Conservation (phyloP, 1,139 yeast species). For the Nakaseomyces glabratus region DNA sequence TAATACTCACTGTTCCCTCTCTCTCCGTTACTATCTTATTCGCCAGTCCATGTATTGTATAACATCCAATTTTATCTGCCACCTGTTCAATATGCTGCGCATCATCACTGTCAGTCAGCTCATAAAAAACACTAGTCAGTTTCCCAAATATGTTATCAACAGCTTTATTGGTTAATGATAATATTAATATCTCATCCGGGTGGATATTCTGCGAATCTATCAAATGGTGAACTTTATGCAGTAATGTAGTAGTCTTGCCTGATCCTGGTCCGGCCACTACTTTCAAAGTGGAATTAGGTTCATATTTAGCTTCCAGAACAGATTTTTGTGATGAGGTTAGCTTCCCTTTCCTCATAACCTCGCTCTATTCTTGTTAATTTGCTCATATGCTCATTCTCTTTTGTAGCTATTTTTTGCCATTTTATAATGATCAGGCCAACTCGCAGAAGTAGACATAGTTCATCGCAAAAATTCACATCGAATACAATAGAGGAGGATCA, state of each 20-base stretch:
- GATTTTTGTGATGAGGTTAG: conserved; percentile 34
- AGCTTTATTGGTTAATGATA: conserved; percentile 65
- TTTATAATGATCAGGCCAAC: too few species aligned
- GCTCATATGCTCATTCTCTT: too few species aligned
- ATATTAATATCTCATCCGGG: conserved; percentile 50
- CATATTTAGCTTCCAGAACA: conserved; percentile 14
- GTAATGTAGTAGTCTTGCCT: conserved; percentile 62
- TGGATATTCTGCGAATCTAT: conserved; percentile 34
- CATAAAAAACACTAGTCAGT: conserved; percentile 34
- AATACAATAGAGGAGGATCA: too few species aligned
- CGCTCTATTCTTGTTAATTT: too few species aligned
- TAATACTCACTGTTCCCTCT: conserved; percentile 32
- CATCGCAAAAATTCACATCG: too few species aligned
- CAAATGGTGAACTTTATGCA: conserved; percentile 44
- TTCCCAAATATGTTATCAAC: conserved; percentile 44
- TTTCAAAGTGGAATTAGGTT: conserved; percentile 36
- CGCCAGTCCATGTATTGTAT: conserved; percentile 60
- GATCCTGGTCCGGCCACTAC: conserved; percentile 68
- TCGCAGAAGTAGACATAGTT: too few species aligned
- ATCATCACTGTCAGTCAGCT: conserved; percentile 13
- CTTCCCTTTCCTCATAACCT: neutral
- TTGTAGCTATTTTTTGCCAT: too few species aligned
- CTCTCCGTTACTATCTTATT: conserved; percentile 39
- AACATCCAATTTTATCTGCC: conserved; percentile 35
- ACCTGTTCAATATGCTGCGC: conserved; percentile 16